Evolutionary conservation across 2,329 filamentous ascomycete species (phyloP).

Genomic region (Ceratocystis diversiconidia): DNA sequence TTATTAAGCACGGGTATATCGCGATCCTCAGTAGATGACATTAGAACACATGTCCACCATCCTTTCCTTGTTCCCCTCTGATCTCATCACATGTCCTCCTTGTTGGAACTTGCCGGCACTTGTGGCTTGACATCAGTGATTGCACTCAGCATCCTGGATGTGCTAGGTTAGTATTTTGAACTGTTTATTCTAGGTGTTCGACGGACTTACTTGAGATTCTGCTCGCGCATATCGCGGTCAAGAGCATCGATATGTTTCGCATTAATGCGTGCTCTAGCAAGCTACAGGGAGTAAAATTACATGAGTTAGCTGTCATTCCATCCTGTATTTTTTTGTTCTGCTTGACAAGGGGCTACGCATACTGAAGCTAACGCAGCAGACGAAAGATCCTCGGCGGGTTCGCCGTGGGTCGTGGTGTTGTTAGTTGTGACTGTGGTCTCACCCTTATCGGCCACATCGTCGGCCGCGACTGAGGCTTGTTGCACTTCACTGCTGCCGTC

Average conservation of each 20-base stretch:
- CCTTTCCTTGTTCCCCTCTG: neutral
- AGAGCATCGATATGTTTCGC: constrained; percentile 39
- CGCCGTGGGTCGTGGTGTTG: constrained; percentile 19
- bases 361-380: constrained; percentile 54
- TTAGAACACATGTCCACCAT: neutral
- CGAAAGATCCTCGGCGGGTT: constrained; percentile 47
- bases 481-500: constrained; percentile 17
- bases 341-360: constrained; percentile 27
- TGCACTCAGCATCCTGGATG: constrained; percentile 13
- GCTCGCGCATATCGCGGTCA: constrained; percentile 42
- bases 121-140: constrained; percentile 17
- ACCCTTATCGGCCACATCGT: constrained; percentile 6
- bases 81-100: constrained; percentile 6
- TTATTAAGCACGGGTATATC: constrained; percentile 12
- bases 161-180: neutral
- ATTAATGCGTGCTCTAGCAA: constrained; percentile 25
- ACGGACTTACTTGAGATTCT: constrained; percentile 32
- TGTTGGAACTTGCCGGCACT: constrained; percentile 10
- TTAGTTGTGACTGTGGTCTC: constrained; percentile 21
- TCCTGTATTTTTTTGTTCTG: neutral
- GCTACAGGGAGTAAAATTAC: constrained; percentile 15
- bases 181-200: neutral
- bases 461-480: constrained; percentile 21
- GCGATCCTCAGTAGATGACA: neutral
- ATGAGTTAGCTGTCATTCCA: neutral